Evolutionary conservation across 306 rosid species (phyloP), one percentile per base, ranked within the genome.

Genomic region (Lablab purpureus): DNA sequence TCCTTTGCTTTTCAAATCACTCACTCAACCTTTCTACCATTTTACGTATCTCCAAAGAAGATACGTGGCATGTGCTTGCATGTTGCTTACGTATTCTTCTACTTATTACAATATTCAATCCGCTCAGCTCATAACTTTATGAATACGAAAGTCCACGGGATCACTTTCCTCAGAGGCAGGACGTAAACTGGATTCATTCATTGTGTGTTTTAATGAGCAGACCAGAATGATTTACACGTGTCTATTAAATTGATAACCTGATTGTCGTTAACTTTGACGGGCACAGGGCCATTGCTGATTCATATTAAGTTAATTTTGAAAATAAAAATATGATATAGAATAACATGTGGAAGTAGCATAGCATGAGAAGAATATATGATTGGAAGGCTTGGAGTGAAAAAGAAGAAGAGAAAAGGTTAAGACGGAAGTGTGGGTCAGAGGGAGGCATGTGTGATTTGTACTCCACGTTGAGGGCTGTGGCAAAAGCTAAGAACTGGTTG

Each of bases 361-460:
- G 43, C 43, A 55, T 43, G 49, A 43, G 4, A 43, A 43, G 49
- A 43, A 43, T 43, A 43, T 43, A 43, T 43, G 49, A 10, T 9
- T 40, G 46, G 46, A 40, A 10, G 46, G 46, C 7, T 40, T 30
- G 34, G 34, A 30, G 2, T 30, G 34, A 3, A 30, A 30, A 30
- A 3, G 3, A 27, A 3, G 3, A 27, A 27, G 4, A 30, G 4
- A 30, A 0, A n/a, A n/a, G n/a, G n/a, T n/a, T 30, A 30, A 30
- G 34, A 30, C 0, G 34, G 28, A 7, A 37, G 52, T 0, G 64
- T 73, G 76, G 43, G 69, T 34, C 71, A 75, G 12, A 69, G 2
- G 47, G 30, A 12, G 14, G 79, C 84, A 84, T 79, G 76, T 82
- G 88, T 84, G 87, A 88, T 86, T 81, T 87, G 83, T 76, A 91